Evolutionary conservation across 2,329 filamentous ascomycete species (phyloP).

Genomic region (Xylariaceae sp.): DNA sequence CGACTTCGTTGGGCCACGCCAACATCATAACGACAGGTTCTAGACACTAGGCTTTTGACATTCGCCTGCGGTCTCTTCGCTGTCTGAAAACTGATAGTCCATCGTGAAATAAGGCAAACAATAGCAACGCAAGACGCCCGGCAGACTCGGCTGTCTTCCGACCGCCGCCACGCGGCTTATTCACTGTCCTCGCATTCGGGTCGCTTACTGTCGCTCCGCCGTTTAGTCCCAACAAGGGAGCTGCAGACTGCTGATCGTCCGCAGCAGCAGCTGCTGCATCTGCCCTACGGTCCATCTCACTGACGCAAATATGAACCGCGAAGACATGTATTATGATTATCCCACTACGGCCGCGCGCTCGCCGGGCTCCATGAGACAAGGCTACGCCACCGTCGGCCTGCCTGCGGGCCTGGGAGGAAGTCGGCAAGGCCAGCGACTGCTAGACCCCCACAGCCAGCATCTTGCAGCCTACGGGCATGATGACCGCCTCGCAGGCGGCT

Average conservation of each 20-base stretch:
- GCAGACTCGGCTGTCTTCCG: not conserved
- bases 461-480: constrained; percentile 66
- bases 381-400: constrained; percentile 55
- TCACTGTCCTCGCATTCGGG: constrained; percentile 5
- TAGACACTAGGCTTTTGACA: not conserved
- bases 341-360: constrained; percentile 59
- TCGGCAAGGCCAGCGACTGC: constrained; percentile 71
- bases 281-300: constrained; percentile 19
- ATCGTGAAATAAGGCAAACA: not conserved
- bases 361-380: constrained; percentile 65
- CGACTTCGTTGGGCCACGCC: constrained; percentile 4
- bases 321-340: constrained; percentile 73
- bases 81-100: not conserved
- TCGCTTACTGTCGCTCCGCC: constrained; percentile 5
- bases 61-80: not conserved
- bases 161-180: constrained; percentile 1
- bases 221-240: constrained; percentile 26
- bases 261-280: constrained; percentile 31
- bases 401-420: constrained; percentile 45
- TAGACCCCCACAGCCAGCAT: constrained; percentile 65
- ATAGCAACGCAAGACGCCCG: not conserved
- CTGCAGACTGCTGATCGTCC: constrained; percentile 32
- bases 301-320: constrained; percentile 43
- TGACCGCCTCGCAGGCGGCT: constrained; percentile 55
- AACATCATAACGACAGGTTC: not conserved